Percentiles rank a stretch among this genome's conserved stretches.
Evolutionary conservation across 1,284 basidiomycete genomes (phyloP).

Genomic region (Naganishia sp.): DNA sequence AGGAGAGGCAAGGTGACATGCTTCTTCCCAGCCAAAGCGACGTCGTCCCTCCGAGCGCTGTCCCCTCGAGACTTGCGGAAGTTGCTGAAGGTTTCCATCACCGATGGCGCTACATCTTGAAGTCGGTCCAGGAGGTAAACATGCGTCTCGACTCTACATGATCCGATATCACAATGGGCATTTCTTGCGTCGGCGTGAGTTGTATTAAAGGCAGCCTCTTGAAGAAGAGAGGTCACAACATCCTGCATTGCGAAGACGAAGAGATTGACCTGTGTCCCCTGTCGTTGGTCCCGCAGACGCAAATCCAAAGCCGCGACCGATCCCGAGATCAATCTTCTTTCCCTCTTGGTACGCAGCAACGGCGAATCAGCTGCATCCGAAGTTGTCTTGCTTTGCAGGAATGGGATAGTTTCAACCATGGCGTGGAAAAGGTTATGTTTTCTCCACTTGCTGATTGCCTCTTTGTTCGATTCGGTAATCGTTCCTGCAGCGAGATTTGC

Average conservation of each 20-base stretch:
- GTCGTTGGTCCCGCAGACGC: constrained; percentile 14
- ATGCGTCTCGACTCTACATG: constrained; percentile 15
- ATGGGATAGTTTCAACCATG: constrained; percentile 2
- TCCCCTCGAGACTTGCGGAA: neutral
- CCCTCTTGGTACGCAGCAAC: no score
- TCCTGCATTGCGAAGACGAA: constrained; percentile 1
- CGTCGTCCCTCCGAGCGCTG: no score
- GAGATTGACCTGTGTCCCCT: constrained; percentile 12
- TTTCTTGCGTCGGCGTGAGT: neutral
- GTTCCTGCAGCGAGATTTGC: neutral
- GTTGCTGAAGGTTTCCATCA: neutral
- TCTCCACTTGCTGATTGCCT: constrained; percentile 10
- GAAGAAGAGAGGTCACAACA: neutral
- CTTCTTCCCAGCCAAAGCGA: neutral
- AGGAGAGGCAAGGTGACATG: neutral
- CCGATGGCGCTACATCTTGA: constrained; percentile 12
- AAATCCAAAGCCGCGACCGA: neutral
- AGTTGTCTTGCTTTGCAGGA: neutral
- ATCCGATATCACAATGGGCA: constrained; percentile 1
- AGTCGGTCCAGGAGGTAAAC: constrained; percentile 17
- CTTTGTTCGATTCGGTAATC: constrained; percentile 1
- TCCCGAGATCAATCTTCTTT: neutral
- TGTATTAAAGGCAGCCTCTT: neutral
- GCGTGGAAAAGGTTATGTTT: constrained; percentile 15
- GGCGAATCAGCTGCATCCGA: neutral